Percentiles rank a stretch among this genome's conserved stretches.
These are phyloP conservation scores for Metschnikowia borealis DNA, from an alignment of 805 yeast genomes.

Conservation along the genomic window DNA sequence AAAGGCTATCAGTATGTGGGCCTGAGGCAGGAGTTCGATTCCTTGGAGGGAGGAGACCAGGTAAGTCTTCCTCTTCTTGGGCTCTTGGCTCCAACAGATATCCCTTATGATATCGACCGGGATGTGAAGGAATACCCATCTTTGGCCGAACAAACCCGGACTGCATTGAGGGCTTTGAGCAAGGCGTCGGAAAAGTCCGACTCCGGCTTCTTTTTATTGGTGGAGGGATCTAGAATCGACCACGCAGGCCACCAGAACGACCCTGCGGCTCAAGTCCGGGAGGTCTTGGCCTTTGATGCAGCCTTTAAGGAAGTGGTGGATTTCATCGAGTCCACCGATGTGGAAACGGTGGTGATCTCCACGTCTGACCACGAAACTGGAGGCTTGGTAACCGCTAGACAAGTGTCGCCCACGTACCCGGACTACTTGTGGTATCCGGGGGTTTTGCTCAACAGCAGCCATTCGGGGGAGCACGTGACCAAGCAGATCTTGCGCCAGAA, in stretches of 20 bases:
- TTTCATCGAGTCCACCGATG: conserved; percentile 62
- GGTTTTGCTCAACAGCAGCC: conserved; percentile 61
- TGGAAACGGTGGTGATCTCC: conserved; percentile 73
- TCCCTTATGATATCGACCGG: conserved; percentile 84
- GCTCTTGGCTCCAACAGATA: conserved; percentile 68
- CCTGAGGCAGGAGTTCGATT: conserved; percentile 56
- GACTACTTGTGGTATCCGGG: conserved; percentile 88
- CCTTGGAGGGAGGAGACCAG: conserved; percentile 49
- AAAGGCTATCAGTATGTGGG: conserved; percentile 60
- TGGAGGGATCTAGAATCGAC: conserved; percentile 92
- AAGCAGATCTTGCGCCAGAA: conserved; percentile 37
- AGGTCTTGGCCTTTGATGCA: conserved; percentile 80
- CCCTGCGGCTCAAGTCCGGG: conserved; percentile 91
- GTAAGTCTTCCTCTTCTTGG: conserved; percentile 76
- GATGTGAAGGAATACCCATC: conserved; percentile 61
- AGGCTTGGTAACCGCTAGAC: conserved; percentile 85
- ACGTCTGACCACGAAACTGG: conserved; percentile 97
- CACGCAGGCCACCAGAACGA: conserved; percentile 95
- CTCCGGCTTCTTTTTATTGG: conserved; percentile 77
- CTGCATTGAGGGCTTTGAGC: conserved; percentile 67
- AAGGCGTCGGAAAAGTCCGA: conserved; percentile 69
- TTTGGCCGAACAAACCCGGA: conserved; percentile 69
- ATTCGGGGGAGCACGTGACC: conserved; percentile 72
- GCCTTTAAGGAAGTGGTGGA: conserved; percentile 73
- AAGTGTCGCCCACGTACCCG: conserved; percentile 61